Evolutionary conservation across 2,329 filamentous ascomycete species (phyloP), one percentile per base, ranked within the genome.

Genomic region (Clarireedia monteithiana): DNA sequence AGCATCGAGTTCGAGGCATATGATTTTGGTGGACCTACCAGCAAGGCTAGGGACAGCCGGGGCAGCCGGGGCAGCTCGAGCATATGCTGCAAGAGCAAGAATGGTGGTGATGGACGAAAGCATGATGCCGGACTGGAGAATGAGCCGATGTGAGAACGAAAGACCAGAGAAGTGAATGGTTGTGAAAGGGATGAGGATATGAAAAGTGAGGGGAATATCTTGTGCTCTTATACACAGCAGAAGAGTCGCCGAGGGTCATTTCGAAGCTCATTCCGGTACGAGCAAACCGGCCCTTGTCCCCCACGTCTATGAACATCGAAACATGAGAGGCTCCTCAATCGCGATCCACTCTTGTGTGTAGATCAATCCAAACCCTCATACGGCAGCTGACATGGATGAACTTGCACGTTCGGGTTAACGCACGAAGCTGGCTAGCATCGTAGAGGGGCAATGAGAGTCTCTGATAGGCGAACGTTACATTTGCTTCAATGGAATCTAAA

Each of bases 91-190:
- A 17, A 67, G 56, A 46, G 64, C 65, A 23, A 67, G 60, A 38
- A 68, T 26, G 15, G 62, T 55, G 50, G 64, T 36, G 5, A 60
- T 56, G 42, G 65, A 48, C 27, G 45, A 66, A 51, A 67, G 54
- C 66, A 68, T 68, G 24, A 20, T 63, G 62, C 55, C 55, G 50
- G 42, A 48, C 27, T 17, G 40, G 45, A 48, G 9, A 20, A 34
- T 26, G 39, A n/a, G 27, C 3, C 20, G 15, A 36, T 44, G 42
- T 53, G 36, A 53, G 49, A 51, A 58, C 26, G 17, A 53, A 60
- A 36, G 53, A 58, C 27, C 24, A 47, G 34, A 38, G 20, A 58
- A 50, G 39, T 44, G 50, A 58, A 30, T 45, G 30, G 45, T 39
- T 36, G 39, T 52, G 54, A 59, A 46, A 10, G 42, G 58, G 57